These are phyloP conservation scores for Tuber magnatum DNA, from an alignment of 495 filamentous ascomycete genomes.

Conservation along the genomic window DNA sequence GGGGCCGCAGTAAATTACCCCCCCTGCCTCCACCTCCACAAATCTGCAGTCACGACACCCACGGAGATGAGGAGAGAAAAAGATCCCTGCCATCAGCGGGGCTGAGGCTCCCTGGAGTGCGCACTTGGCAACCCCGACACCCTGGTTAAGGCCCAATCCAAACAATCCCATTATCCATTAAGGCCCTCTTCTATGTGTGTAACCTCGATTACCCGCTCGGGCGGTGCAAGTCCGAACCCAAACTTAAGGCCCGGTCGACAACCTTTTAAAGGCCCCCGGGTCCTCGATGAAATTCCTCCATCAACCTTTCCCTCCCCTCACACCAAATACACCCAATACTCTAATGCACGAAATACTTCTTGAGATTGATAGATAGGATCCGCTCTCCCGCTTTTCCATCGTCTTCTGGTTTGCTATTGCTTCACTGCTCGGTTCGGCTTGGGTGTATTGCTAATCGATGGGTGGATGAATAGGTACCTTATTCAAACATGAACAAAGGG, in stretches of 20 bases:
- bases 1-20: neutral
- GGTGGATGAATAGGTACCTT: neutral
- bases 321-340: neutral
- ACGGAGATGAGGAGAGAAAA: neutral
- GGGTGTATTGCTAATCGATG: neutral
- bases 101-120: neutral
- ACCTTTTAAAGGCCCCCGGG: neutral
- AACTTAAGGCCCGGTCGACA: neutral
- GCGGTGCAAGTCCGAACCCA: neutral
- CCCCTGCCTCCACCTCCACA: neutral
- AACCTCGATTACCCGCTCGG: neutral
- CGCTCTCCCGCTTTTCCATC: rapidly evolving
- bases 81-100: neutral
- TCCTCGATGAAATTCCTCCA: neutral
- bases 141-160: neutral
- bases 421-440: neutral
- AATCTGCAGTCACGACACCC: neutral
- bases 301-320: neutral
- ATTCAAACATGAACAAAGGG: too few species aligned
- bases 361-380: neutral
- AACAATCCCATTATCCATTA: neutral
- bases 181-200: neutral
- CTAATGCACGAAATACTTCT: neutral
- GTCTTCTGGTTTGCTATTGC: neutral
- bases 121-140: neutral